These are phyloP conservation scores for Hagleromyces aurorensis DNA, from an alignment of 805 yeast genomes.

Conservation along the genomic window DNA sequence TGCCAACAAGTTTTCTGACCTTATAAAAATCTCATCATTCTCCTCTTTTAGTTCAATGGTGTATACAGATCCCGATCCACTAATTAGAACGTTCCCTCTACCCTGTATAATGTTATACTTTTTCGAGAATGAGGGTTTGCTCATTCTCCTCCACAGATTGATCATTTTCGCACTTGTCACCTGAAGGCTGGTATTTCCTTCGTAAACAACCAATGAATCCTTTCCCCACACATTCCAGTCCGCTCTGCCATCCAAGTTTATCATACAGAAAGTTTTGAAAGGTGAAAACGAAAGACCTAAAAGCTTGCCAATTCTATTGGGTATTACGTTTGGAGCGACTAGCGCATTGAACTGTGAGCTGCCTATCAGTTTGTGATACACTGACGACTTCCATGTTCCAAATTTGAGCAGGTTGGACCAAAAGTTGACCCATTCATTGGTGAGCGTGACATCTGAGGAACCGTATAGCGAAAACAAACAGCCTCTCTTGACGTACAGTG, in stretches of 20 bases:
- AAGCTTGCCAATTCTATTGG: constrained; percentile 11
- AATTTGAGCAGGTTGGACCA: constrained; percentile 17
- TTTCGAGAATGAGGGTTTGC: constrained; percentile 11
- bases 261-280: constrained; percentile 15
- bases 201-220: constrained; percentile 25
- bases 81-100: constrained; percentile 26
- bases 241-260: constrained; percentile 18
- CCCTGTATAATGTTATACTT: constrained; percentile 24
- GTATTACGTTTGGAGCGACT: constrained; percentile 21
- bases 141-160: constrained; percentile 2
- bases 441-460: constrained; percentile 11
- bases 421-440: constrained; percentile 18
- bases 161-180: constrained; percentile 10
- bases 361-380: constrained; percentile 15
- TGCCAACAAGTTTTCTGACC: constrained; percentile 26
- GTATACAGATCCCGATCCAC: constrained; percentile 24
- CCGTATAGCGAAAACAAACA: constrained; percentile 24
- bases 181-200: constrained; percentile 23
- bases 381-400: constrained; percentile 16
- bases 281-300: constrained; percentile 15
- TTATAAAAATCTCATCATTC: constrained; percentile 23
- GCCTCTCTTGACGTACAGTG: constrained; percentile 22
- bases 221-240: constrained; percentile 29
- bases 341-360: constrained; percentile 15
- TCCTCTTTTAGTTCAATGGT: constrained; percentile 21